These are phyloP conservation scores for Cladobotryum mycophilum DNA, from an alignment of 2,329 filamentous ascomycete species.

Conservation along the genomic window DNA sequence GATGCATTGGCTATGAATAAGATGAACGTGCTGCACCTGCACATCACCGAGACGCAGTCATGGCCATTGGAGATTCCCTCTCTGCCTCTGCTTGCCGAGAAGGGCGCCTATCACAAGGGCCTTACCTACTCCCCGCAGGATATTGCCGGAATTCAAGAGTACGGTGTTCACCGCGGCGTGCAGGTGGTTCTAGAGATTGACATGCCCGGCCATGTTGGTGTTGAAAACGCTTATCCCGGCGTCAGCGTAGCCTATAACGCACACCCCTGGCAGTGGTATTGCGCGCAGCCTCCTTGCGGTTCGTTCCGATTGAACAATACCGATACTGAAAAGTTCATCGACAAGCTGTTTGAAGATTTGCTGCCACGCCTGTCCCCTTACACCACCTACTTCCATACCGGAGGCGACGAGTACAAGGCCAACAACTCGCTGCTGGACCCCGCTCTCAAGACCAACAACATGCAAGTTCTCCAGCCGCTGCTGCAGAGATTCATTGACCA, in stretches of 20 bases:
- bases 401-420: slow-evolving; percentile 79
- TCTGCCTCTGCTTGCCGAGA: slow-evolving; percentile 60
- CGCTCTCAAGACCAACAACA: slow-evolving; percentile 60
- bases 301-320: slow-evolving; percentile 71
- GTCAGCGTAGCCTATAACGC: slow-evolving; percentile 50
- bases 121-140: slow-evolving; percentile 63
- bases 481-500: slow-evolving; percentile 71
- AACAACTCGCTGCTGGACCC: slow-evolving; percentile 62
- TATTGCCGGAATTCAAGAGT: slow-evolving; percentile 60
- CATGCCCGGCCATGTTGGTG: slow-evolving; percentile 54
- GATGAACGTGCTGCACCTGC: slow-evolving; percentile 74
- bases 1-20: slow-evolving; percentile 74
- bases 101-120: slow-evolving; percentile 65
- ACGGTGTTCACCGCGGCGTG: slow-evolving; percentile 57
- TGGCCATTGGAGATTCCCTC: slow-evolving; percentile 79
- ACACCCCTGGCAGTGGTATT: slow-evolving; percentile 53
- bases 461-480: slow-evolving; percentile 61
- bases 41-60: slow-evolving; percentile 76
- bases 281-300: slow-evolving; percentile 59
- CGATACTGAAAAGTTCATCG: slow-evolving; percentile 63
- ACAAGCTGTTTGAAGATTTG: slow-evolving; percentile 67
- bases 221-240: slow-evolving; percentile 46
- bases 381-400: slow-evolving; percentile 73
- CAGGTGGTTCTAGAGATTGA: slow-evolving; percentile 55
- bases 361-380: slow-evolving; percentile 66